phyloP scores from a whole-genome alignment of 1,139 yeast genomes.

The Geotrichum citri-aurantii region DNA sequence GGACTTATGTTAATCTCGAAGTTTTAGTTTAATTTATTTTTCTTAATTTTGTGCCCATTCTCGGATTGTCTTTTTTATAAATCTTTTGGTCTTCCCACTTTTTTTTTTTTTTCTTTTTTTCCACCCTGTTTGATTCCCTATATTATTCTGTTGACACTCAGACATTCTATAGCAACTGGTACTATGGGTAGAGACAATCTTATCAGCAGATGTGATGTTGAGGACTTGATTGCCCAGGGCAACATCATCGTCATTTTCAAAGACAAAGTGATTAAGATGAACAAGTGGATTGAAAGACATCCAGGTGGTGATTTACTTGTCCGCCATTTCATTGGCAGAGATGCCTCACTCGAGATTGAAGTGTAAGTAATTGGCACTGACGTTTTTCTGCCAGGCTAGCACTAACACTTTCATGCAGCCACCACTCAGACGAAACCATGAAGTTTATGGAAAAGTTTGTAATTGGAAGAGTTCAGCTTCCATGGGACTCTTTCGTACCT shows the following conservation, averaged over 20 bases:
- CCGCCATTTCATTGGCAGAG: conserved; percentile 78
- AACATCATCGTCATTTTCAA: conserved; percentile 64
- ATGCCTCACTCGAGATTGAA: conserved; percentile 86
- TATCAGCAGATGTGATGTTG: conserved; percentile 33
- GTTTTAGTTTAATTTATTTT: neutral
- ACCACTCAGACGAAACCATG: conserved; percentile 60
- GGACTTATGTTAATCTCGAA: too few species aligned
- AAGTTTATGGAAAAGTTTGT: conserved; percentile 48
- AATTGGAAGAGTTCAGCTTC: conserved; percentile 55
- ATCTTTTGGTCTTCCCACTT: neutral
- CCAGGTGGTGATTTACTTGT: conserved; percentile 91
- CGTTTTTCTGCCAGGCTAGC: neutral
- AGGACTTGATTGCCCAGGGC: conserved; percentile 58
- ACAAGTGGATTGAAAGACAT: conserved; percentile 65
- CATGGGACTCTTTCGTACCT: conserved; percentile 73
- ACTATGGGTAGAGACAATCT: conserved; percentile 13
- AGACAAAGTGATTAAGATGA: conserved; percentile 55
- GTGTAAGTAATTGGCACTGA: conserved; percentile 39
- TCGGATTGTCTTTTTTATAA: neutral
- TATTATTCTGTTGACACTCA: neutral
- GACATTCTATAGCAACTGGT: neutral
- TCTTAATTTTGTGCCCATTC: neutral
- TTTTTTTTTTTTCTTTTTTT: neutral
- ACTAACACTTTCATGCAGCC: conserved; percentile 18
- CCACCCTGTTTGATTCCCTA: neutral